Base-by-base conservation (phyloP, 345 rosid species). In the Brassica cretica region DNA sequence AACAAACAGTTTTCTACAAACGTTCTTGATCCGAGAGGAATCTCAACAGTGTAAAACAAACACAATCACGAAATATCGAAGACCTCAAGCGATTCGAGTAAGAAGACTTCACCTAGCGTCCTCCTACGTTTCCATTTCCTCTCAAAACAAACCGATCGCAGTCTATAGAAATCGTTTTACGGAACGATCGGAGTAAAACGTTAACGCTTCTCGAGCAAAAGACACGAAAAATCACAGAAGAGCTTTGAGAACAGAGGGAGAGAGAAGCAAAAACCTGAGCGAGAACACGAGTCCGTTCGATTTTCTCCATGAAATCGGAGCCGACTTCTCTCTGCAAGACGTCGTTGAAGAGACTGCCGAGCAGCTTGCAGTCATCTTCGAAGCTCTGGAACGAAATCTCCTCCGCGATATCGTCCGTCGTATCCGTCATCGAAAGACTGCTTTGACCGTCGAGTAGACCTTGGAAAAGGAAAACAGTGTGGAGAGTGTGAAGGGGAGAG, bases 401-500 rank as follows among this genome's bases (percentile, higher is more conserved):
- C 85, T 95, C 98, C 0, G 98, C 94, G 73, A 93, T 91, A 80
- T 95, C 99, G 83, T 95, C 98, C 25, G 96, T 95, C 3, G 94
- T 90, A 78, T 93, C 99, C 86, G 98, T 93, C 99, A 95, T 94
- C 58, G 71, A 21, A 59, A 1, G 18, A 72, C 35, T 32, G 35
- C 46, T 75, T 67, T 75, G 78, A 67, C 73, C 78, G 56, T 32
- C 10, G 25, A 64, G 37, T 7, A 32, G 70, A 64, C 35, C 37
- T 49, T 51, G 70, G 3, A 72, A 67, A 72, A 72, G 39, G 24
- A 60, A 64, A 73, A 46, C 62, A 63, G 77, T 55, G 78, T 56
- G 71, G 11, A 9, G 75, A 74, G 71, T 14, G 55, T 21, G 39
- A 65, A 1, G 19, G 56, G 9, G 64, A 39, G 77, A 74, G 64